Evolutionary conservation across 441 rosid genomes (phyloP), one percentile per base, ranked within the genome.

Genomic region (Gossypium trilobum): DNA sequence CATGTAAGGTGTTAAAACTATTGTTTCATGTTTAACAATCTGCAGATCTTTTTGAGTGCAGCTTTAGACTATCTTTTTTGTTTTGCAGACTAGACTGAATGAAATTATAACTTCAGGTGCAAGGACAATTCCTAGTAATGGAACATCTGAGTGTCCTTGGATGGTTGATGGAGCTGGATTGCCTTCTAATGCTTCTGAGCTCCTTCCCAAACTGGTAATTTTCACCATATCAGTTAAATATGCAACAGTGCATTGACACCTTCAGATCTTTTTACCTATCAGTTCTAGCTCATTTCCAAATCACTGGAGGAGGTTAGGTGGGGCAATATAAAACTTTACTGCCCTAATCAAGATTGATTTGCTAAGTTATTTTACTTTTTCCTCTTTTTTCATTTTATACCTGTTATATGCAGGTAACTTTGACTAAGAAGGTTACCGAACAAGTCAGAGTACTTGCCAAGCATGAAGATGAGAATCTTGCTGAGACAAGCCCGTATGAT

Each of bases 91-190:
- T 78, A 92, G 93, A 86, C 84, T 96, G 85, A 90, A 93, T 76
- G 93, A 89, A 81, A 88, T 96, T 44, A 87, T 93, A 78, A 93
- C 84, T 20, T 85, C 89, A 76, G 89, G 88, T 56, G 48, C 81
- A 74, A 83, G 85, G 87, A 51, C 82, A 61, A 75, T 27, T 73
- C 72, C 77, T 72, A 84, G 78, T 79, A 84, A 79, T 79, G 89
- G 79, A 55, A 76, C 87, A 56, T 86, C 85, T 72, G 96, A 89
- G 63, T 89, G 74, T 77, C 97, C 97, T 54, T 96, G 99, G 99
- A 93, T 91, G 99, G 77, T 81, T 59, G 99, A 96, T 85, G 99
- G 99, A 77, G 96, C 89, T 82, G 98, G 98, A 75, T 87, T 96
- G 71, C 98, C 98, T 74, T 72, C 91, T 65, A 88, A 88, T 82